Evolutionary conservation across 441 rosid genomes (phyloP), one percentile per base, ranked within the genome.

Genomic region (Croton laevigatus): DNA sequence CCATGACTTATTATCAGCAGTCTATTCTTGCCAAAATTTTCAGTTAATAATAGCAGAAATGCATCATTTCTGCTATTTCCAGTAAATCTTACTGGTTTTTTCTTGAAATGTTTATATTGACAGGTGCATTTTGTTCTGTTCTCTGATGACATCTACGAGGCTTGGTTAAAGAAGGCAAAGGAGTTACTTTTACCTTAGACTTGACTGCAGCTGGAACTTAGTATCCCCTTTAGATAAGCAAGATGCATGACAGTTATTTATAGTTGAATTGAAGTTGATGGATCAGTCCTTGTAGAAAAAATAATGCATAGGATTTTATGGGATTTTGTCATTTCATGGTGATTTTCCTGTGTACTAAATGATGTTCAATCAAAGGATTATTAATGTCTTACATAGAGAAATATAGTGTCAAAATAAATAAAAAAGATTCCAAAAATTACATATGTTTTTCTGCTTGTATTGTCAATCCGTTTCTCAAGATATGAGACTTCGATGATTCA

Each of bases 71-170:
- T 40, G 8, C 44, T 40, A 40, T 27, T 23, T 57, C 27, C 49
- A 22, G 8, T 7, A 32, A n/a, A 53, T 32, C 54, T 59, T 49
- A 38, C 13, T 69, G 51, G 51, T 23, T 51, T 52, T 66, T 32
- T 13, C 38, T 19, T 58, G 3, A 38, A 49, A 59, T 59, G 54
- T 58, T 70, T 22, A 20, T 22, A 20, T 59, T 58, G 37, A 76
- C 86, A 92, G 98, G 93, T 89, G 67, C 93, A 93, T 72, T 87
- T 89, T 76, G 93, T 89, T 59, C 80, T 90, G 75, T 88, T 94
- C 72, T 64, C 79, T 0, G 92, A 87, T 46, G 82, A 91, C 19
- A 81, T 85, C 38, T 84, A 76, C 51, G 69, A 76, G 59, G 83
- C 70, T 59, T 94, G 97, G 98, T 44, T 86, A 70, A 78, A 73